Conservation (phyloP, 805 yeast genomes). For the Ogataea chonburiensis region DNA sequence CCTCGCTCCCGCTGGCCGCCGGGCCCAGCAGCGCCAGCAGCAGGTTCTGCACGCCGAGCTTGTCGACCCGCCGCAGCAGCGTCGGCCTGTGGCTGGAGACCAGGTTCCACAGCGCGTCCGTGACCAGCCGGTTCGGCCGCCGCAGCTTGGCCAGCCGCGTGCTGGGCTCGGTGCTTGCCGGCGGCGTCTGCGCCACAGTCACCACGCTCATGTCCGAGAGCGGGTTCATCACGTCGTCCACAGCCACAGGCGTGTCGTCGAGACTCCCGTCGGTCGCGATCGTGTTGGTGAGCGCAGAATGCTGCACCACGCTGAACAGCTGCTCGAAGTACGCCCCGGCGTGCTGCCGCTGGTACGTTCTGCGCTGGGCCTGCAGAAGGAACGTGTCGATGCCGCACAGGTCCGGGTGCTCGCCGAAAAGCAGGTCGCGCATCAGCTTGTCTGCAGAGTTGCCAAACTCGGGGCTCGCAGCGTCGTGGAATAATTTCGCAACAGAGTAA, state of each 20-base stretch:
- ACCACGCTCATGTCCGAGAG: constrained; percentile 27
- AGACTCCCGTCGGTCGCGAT: constrained; percentile 18
- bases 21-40: constrained; percentile 18
- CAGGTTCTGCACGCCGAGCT: constrained; percentile 15
- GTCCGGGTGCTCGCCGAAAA: constrained; percentile 23
- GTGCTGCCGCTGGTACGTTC: constrained; percentile 15
- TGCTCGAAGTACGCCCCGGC: constrained; percentile 21
- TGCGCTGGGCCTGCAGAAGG: constrained; percentile 16
- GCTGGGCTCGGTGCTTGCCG: constrained; percentile 9
- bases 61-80: constrained; percentile 18
- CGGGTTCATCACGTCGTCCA: constrained; percentile 28
- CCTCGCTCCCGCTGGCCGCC: constrained; percentile 7
- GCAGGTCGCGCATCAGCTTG: constrained; percentile 26
- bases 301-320: constrained; percentile 15
- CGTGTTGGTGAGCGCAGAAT: constrained; percentile 6
- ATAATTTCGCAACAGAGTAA: constrained; percentile 34
- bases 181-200: constrained; percentile 23
- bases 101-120: constrained; percentile 27
- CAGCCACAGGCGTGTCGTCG: constrained; percentile 22
- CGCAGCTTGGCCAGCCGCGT: constrained; percentile 6
- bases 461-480: constrained; percentile 18
- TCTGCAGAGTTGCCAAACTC: constrained; percentile 21
- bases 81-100: constrained; percentile 18
- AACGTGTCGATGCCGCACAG: constrained; percentile 22
- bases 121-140: constrained; percentile 13